Evolutionary conservation across 257 asterid species (phyloP), one percentile per base, ranked within the genome.

Genomic region (Prunella vulgaris): DNA sequence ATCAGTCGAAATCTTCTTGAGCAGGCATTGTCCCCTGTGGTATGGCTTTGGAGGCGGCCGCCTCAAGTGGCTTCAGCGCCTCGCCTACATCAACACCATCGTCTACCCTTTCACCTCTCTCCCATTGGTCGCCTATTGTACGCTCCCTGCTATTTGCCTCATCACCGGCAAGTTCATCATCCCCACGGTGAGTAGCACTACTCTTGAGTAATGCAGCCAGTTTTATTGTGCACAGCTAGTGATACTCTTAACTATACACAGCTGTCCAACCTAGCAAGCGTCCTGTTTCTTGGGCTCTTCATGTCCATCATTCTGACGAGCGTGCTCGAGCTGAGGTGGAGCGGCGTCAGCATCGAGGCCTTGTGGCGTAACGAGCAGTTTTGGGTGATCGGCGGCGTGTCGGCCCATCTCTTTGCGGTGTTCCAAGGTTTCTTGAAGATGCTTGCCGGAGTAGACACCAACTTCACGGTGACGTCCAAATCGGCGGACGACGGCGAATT

Each of bases 311-410:
- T 93, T 2, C 38, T 72, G 1, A 90, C 99, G 8, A 82, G 96
- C 65, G 94, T 90, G 59, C 88, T 93, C 13, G 99, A 93, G 87
- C 82, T 93, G 62, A 72, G 94, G 73, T 93, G 99, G 99, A 93
- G 99, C 69, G 95, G 97, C 2, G 93, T 93, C 22, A 84, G 97
- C 86, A 84, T 93, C 40, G 99, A 93, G 80, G 99, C 92, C 1
- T 66, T 87, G 73, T 93, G 99, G 99, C 84, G 97, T 22, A 93
- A 90, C 72, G 99, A 93, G 88, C 99, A 93, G 84, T 93, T 93
- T 40, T 93, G 99, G 99, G 99, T 93, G 3, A 90, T 93, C 25
- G 98, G 98, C 9, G 98, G 98, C 24, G 97, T 93, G 25, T 93
- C 98, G 14, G 98, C 98, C 2, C 97, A 93, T 60, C 94, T 93